Evolutionary conservation across 169 alveolate genomes (phyloP).

Genomic region (Besnoitia besnoiti): DNA sequence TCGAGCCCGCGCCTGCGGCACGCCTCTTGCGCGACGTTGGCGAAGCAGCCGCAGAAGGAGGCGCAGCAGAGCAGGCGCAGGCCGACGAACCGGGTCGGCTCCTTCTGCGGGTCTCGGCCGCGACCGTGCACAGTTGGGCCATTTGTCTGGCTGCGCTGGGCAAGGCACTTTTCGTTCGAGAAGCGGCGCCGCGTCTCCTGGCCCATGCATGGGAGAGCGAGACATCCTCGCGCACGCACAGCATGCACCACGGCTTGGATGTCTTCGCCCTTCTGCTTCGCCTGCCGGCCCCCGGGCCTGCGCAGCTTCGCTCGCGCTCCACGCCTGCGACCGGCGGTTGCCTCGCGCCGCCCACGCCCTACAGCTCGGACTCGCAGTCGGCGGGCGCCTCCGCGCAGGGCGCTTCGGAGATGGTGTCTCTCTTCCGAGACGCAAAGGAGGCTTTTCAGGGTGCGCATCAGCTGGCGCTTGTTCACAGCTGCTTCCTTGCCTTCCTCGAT

Average conservation of each 20-base stretch:
- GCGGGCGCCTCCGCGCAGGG: not conserved
- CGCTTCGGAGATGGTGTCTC: not conserved
- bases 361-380: not conserved
- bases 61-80: not conserved
- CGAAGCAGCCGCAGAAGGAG: not conserved
- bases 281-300: not conserved
- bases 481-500: not conserved
- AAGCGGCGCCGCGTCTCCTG: not conserved
- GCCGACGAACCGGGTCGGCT: not conserved
- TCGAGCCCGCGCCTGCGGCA: not conserved
- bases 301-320: no score
- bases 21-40: not conserved
- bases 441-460: not conserved
- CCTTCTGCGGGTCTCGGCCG: not conserved
- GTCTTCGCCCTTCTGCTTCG: not conserved
- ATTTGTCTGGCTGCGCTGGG: not conserved
- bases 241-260: not conserved
- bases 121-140: not conserved
- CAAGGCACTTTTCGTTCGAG: not conserved
- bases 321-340: no score
- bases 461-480: not conserved
- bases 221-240: not conserved
- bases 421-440: not conserved
- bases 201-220: not conserved
- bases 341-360: no score